Conservation (phyloP, 345 rosid species). For the Aquilaria sinensis region DNA sequence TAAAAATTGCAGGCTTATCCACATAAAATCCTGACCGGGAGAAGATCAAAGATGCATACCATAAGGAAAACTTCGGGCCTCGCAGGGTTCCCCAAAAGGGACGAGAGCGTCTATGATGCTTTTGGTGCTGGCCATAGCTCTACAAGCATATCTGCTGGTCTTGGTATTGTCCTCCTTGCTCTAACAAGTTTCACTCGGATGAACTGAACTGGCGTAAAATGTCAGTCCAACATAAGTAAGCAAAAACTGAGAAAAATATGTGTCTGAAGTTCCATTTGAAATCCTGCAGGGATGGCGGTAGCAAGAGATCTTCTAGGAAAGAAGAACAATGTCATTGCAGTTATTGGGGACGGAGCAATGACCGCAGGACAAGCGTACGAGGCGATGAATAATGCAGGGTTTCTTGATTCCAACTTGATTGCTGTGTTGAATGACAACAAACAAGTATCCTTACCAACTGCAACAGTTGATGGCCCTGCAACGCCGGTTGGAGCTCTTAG, state of each 20-base stretch:
- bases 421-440: constrained; percentile 59
- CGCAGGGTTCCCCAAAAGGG: constrained; percentile 71
- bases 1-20: constrained; percentile 48
- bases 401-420: constrained; percentile 51
- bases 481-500: constrained; percentile 72
- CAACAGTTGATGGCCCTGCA: constrained; percentile 72
- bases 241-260: no score
- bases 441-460: constrained; percentile 74
- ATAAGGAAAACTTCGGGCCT: constrained; percentile 66
- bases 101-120: constrained; percentile 62
- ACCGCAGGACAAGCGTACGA: constrained; percentile 77
- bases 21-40: constrained; percentile 72
- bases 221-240: no score
- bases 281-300: constrained; percentile 59
- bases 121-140: constrained; percentile 78
- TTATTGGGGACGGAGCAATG: constrained; percentile 83
- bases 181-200: no score
- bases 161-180: constrained; percentile 31
- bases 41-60: constrained; percentile 66
- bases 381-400: constrained; percentile 75
- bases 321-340: constrained; percentile 54
- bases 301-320: constrained; percentile 55
- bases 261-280: not conserved
- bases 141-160: constrained; percentile 79
- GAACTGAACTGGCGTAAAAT: not conserved